phyloP scores from a whole-genome alignment of 176 grass and related monocot species.

The Poa pratensis region DNA sequence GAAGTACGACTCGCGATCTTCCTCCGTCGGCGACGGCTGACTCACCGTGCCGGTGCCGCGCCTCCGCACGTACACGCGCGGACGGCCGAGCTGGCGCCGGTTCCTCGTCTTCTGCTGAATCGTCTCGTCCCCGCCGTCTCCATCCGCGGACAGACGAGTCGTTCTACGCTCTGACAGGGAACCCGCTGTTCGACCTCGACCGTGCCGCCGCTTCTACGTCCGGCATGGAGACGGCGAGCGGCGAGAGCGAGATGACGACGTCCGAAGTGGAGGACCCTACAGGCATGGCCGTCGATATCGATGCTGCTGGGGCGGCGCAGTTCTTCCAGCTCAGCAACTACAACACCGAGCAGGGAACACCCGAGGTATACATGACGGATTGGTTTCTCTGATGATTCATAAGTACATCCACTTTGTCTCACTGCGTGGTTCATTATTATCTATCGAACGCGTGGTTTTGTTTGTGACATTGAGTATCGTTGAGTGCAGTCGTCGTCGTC shows the following conservation, averaged over 20 bases:
- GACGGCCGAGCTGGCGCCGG: neutral
- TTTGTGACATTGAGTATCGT: neutral
- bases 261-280: neutral
- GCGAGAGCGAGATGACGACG: neutral
- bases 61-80: neutral
- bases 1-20: neutral
- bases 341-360: neutral
- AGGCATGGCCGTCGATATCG: neutral
- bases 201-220: neutral
- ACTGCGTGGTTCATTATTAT: too few species aligned
- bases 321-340: neutral
- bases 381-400: neutral
- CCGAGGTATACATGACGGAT: neutral
- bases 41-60: constrained; percentile 30
- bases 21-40: neutral
- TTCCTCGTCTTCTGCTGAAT: neutral
- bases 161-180: constrained; percentile 16
- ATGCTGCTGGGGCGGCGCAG: neutral
- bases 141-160: neutral
- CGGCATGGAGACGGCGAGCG: constrained; percentile 5
- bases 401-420: too few species aligned
- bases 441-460: neutral
- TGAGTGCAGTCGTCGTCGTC: constrained; percentile 21
- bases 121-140: neutral
- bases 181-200: constrained; percentile 2